Conservation (phyloP, 225 moss, liverwort and hornwort species). For the Anthoceros angustus region DNA sequence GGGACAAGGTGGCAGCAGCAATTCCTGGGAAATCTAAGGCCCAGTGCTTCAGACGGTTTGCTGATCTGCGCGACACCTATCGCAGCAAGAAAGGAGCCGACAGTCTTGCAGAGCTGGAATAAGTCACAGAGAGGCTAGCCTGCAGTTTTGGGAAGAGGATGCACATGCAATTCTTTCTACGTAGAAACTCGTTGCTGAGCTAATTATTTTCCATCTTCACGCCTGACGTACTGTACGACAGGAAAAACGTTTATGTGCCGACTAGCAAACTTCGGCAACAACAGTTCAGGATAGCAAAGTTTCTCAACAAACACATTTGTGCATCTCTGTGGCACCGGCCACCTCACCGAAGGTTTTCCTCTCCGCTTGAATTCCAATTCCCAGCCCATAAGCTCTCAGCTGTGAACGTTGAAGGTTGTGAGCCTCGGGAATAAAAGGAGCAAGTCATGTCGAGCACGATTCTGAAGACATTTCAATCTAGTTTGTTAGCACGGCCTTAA, state of each 20-base stretch:
- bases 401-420: constrained; percentile 38
- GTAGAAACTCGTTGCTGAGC: too few species aligned
- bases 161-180: too few species aligned
- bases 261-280: too few species aligned
- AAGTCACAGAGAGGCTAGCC: constrained; percentile 37
- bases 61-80: constrained; percentile 50
- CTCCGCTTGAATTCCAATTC: too few species aligned
- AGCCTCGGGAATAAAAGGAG: constrained; percentile 53
- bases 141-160: neutral
- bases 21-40: constrained; percentile 54
- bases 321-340: too few species aligned
- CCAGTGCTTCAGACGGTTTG: constrained; percentile 69
- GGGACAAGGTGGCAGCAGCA: constrained; percentile 65
- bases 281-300: too few species aligned
- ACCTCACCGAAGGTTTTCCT: too few species aligned
- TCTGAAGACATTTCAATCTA: constrained; percentile 25
- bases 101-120: constrained; percentile 42
- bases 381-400: neutral
- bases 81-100: constrained; percentile 62
- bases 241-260: too few species aligned
- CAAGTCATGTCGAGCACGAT: constrained; percentile 57
- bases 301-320: too few species aligned
- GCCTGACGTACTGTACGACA: too few species aligned
- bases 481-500: neutral
- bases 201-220: too few species aligned